Percentiles rank a stretch among this genome's conserved stretches.
Conservation (phyloP, 306 rosid genomes). For the Arachis hypogaea region DNA sequence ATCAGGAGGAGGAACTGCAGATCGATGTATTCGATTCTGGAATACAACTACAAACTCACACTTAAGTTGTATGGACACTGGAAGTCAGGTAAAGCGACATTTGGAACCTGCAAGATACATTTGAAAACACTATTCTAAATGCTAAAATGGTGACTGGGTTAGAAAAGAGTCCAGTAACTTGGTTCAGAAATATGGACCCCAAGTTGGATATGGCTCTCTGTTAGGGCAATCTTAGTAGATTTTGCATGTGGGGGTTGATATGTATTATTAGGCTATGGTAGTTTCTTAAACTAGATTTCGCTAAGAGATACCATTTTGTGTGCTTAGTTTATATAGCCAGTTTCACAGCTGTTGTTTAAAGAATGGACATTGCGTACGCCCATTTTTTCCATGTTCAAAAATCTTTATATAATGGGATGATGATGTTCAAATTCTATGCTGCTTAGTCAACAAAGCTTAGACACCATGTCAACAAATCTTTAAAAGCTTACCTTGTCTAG, state of each 20-base stretch:
- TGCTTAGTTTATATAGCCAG: conserved; percentile 3
- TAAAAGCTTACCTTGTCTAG: background rate
- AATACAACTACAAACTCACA: conserved; percentile 94
- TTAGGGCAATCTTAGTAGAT: conserved; percentile 8
- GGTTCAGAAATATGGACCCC: conserved; percentile 10
- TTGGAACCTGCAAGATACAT: conserved; percentile 11
- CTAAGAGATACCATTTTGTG: background rate
- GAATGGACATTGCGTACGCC: background rate
- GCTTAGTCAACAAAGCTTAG: background rate
- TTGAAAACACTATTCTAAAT: background rate
- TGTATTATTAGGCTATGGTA: no score
- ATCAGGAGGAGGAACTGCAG: conserved; percentile 99
- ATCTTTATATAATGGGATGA: background rate
- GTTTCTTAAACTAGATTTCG: background rate
- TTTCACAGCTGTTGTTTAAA: conserved; percentile 8
- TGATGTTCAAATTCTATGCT: background rate
- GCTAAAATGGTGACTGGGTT: conserved; percentile 1
- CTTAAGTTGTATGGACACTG: conserved; percentile 94
- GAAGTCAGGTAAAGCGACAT: conserved; percentile 77
- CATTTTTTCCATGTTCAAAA: conserved; percentile 6
- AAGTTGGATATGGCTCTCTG: background rate
- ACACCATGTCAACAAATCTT: conserved; percentile 6
- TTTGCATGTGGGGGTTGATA: background rate
- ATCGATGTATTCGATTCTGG: conserved; percentile 96
- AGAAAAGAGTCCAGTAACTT: background rate